Conservation (phyloP, 768 basidiomycete species). For the Lentinus brumalis region DNA sequence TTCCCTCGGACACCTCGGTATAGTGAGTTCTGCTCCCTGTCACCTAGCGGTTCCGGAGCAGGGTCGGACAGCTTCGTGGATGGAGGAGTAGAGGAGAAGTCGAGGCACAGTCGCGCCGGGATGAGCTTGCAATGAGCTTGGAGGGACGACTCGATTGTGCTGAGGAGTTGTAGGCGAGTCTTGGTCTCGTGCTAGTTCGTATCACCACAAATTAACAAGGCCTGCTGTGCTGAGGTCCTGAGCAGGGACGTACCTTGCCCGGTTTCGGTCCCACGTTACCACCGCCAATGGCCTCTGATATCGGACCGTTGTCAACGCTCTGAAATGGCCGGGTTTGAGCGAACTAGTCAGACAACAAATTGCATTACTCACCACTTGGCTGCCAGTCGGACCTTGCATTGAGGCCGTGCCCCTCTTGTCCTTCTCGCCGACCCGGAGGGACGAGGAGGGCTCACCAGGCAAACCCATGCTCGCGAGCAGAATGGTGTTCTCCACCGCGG, state of each 20-base stretch:
- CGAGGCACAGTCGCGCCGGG: not conserved
- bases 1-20: not conserved
- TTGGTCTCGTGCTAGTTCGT: not conserved
- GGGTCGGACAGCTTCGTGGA: not conserved
- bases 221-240: too few species aligned
- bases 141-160: not conserved
- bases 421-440: too few species aligned
- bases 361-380: too few species aligned
- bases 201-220: too few species aligned
- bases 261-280: not conserved
- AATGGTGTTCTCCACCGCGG: not conserved
- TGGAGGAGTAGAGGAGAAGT: not conserved
- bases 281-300: too few species aligned
- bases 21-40: not conserved
- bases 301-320: too few species aligned
- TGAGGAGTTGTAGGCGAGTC: not conserved
- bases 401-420: too few species aligned
- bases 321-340: too few species aligned
- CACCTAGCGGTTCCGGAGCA: not conserved
- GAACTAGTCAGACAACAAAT: too few species aligned
- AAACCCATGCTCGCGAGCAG: not conserved
- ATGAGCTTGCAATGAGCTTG: not conserved
- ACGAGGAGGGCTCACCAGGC: too few species aligned
- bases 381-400: too few species aligned
- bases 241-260: not conserved